phyloP scores from a whole-genome alignment of 192 early-diverging fungal genomes.

The Coemansia sp. region DNA sequence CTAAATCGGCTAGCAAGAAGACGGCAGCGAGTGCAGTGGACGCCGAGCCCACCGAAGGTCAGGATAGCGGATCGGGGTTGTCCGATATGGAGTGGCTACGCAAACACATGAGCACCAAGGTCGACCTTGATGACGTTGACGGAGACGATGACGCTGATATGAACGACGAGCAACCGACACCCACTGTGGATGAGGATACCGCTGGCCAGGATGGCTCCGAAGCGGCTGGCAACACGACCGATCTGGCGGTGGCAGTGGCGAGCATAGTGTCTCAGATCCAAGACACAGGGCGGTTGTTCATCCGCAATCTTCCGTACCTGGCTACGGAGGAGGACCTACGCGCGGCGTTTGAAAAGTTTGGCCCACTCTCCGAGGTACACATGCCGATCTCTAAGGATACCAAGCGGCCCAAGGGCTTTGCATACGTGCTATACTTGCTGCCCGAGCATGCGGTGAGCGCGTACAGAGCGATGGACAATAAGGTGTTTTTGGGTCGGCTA shows the following conservation, averaged over 20 bases:
- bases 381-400: conserved; percentile 92
- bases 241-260: conserved; percentile 24
- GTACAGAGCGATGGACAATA: conserved; percentile 74
- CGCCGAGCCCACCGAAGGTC: conserved; percentile 1
- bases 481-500: conserved; percentile 89
- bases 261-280: conserved; percentile 68
- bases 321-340: conserved; percentile 87
- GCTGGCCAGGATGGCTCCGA: not conserved
- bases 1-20: not conserved
- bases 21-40: too few species aligned
- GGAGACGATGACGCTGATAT: conserved; percentile 18
- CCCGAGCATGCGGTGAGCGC: conserved; percentile 95
- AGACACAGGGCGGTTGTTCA: conserved; percentile 93
- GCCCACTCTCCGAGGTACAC: conserved; percentile 90
- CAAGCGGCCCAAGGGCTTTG: conserved; percentile 91
- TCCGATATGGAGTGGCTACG: conserved; percentile 71
- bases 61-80: conserved; percentile 15
- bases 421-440: conserved; percentile 83
- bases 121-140: conserved; percentile 18
- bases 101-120: conserved; percentile 61
- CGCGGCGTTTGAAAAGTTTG: conserved; percentile 79
- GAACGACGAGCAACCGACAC: not conserved
- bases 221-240: conserved; percentile 7
- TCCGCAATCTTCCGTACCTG: conserved; percentile 90
- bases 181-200: conserved; percentile 10